Base-by-base conservation (phyloP, 768 basidiomycete genomes). In the Agaricus blazei region DNA sequence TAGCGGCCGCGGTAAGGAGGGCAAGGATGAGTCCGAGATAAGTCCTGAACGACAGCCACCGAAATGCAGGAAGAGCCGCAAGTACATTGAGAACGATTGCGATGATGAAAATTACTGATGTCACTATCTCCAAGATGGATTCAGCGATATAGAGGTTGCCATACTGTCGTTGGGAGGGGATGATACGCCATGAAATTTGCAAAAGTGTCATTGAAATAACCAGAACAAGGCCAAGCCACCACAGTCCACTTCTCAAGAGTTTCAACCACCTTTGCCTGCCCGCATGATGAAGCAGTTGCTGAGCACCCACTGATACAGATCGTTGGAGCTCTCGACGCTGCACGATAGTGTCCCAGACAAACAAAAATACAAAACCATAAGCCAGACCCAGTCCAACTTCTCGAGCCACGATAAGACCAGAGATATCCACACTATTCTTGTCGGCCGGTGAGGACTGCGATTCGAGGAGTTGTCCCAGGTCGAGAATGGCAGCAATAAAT, bases 331-430 rank as follows among this genome's bases (percentile, higher is more conserved):
- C 66, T n/a, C 87, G 84, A 48, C 83, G 75, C 55, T 75, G 74
- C 14, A 81, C 77, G 41, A 85, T 83, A 57, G 84, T 80, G 38
- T 69, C 69, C 89, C 89, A 91, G 58, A 83, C 83, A 63, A 83
- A 89, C 14, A 90, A 63, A 62, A 82, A 82, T 37, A 84, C 77
- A 42, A 81, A 69, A 4, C 83, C 83, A 42, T 78, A 64, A 9
- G 87, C 80, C 23, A 88, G 60, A 9, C 82, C 72, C 56, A 84
- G 73, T 48, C 77, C 70, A 28, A 84, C 69, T 64, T 90, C 89
- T 37, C 87, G 81, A 4, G 78, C 67, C 50, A 72, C 74, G 31
- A 80, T 68, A 37, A 83, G 71, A 12, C 69, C 74, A 7, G 64
- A 58, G 40, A 75, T 56, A 28, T 60, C 62, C 9, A 69, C 57